A percentile compares a stretch with the other conserved stretches of the same genome.
Evolutionary conservation across 176 grass and related monocot genomes (phyloP).

Genomic region (Zea luxurians): DNA sequence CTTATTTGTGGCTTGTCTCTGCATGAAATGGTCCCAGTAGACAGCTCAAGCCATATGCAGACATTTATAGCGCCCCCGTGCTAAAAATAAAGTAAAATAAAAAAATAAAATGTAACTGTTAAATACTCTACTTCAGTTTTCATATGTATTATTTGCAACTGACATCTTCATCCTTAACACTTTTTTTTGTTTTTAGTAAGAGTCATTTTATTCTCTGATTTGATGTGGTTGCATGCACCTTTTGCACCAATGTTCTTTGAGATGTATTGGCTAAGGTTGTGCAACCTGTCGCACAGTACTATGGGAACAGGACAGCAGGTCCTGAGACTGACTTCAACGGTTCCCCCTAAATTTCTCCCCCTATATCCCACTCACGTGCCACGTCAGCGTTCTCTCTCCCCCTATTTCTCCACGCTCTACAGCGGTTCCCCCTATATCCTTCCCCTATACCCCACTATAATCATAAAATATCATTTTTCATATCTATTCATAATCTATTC

Average conservation of each 20-base stretch:
- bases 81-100: background rate
- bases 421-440: no score
- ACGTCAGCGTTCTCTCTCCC: no score
- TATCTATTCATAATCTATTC: no score
- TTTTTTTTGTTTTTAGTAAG: background rate
- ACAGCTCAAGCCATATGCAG: background rate
- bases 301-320: background rate
- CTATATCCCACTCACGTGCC: no score
- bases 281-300: background rate
- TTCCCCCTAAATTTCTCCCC: no score
- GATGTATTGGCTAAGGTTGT: background rate
- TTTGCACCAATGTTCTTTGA: background rate
- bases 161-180: background rate
- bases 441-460: no score
- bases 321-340: no score
- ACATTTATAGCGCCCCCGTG: background rate
- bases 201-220: background rate
- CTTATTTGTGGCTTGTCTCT: background rate
- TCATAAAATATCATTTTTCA: no score
- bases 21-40: conserved; percentile 14
- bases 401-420: no score
- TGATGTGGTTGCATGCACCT: background rate
- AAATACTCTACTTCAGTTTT: background rate
- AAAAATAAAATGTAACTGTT: background rate
- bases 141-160: conserved; percentile 12